Percentiles rank a stretch among this genome's conserved stretches.
Conservation (phyloP, 495 filamentous ascomycete species). For the Trichoderma orchidacearum region DNA sequence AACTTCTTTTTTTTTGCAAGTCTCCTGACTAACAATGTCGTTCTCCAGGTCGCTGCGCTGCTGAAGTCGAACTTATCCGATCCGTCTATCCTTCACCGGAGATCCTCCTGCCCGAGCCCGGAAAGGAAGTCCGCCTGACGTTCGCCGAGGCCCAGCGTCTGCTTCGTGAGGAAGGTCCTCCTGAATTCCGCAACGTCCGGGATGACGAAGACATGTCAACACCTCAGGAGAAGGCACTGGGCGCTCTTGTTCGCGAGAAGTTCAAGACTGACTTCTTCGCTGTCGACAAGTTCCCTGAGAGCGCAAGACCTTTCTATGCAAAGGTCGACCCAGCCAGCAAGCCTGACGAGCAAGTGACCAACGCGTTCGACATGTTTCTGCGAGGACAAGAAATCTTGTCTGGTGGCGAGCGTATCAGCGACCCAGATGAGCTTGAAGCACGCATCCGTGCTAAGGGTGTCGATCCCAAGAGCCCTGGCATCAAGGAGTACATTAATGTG, state of each 20-base stretch:
- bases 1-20: background rate
- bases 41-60: slow-evolving; percentile 44
- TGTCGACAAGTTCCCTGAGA: slow-evolving; percentile 80
- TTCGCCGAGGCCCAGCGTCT: slow-evolving; percentile 78
- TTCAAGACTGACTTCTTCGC: slow-evolving; percentile 87
- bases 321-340: slow-evolving; percentile 58
- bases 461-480: slow-evolving; percentile 56
- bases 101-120: slow-evolving; percentile 39
- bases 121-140: slow-evolving; percentile 67
- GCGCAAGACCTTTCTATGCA: slow-evolving; percentile 80
- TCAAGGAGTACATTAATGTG: slow-evolving; percentile 73
- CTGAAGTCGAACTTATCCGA: slow-evolving; percentile 57
- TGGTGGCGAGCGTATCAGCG: slow-evolving; percentile 76
- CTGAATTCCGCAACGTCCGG: slow-evolving; percentile 48
- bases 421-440: slow-evolving; percentile 51
- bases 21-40: background rate
- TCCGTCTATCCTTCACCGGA: slow-evolving; percentile 44
- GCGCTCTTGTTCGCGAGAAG: slow-evolving; percentile 68
- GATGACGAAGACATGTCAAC: slow-evolving; percentile 75
- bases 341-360: slow-evolving; percentile 32
- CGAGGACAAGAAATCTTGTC: slow-evolving; percentile 82
- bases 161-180: slow-evolving; percentile 65
- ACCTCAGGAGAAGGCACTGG: slow-evolving; percentile 81
- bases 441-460: slow-evolving; percentile 61
- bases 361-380: slow-evolving; percentile 89